These are phyloP conservation scores for Melanopsichium pennsylvanicum DNA, from an alignment of 1,284 basidiomycete species.

Conservation along the genomic window DNA sequence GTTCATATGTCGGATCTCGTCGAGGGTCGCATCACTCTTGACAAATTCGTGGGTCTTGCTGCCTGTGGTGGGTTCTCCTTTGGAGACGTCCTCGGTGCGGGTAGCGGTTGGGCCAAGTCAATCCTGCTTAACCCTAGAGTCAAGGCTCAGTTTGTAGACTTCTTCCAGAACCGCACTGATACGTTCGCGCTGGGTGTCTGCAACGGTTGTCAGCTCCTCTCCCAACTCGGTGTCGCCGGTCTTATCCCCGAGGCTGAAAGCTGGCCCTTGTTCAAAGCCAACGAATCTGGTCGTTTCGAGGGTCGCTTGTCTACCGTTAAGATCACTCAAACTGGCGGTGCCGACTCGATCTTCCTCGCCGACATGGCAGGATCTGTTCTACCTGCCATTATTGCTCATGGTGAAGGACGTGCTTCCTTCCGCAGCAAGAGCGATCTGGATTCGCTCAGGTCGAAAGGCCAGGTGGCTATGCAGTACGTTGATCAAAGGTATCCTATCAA, in stretches of 20 bases:
- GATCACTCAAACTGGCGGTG: slow-evolving; percentile 70
- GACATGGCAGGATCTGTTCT: slow-evolving; percentile 86
- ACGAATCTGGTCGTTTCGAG: slow-evolving; percentile 89
- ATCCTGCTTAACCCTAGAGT: slow-evolving; percentile 81
- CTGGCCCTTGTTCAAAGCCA: slow-evolving; percentile 93
- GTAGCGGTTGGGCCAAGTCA: slow-evolving; percentile 96
- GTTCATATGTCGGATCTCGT: slow-evolving; percentile 99
- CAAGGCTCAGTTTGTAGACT: slow-evolving; percentile 77
- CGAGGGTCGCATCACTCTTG: slow-evolving; percentile 74
- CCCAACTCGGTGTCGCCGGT: slow-evolving; percentile 73
- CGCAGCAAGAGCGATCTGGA: slow-evolving; percentile 21
- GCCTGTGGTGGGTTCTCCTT: slow-evolving; percentile 99
- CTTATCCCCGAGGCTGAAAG: slow-evolving; percentile 84
- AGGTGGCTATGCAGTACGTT: slow-evolving; percentile 58
- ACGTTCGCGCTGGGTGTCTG: slow-evolving; percentile 94
- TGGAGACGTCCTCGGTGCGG: slow-evolving; percentile 96
- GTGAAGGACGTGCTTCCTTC: slow-evolving; percentile 88
- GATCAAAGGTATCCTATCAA: slow-evolving; percentile 70
- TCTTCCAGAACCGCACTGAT: slow-evolving; percentile 77
- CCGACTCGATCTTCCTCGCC: slow-evolving; percentile 80
- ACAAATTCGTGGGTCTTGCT: slow-evolving; percentile 82
- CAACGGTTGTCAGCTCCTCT: slow-evolving; percentile 97
- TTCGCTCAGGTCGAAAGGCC: slow-evolving; percentile 23
- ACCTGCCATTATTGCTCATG: slow-evolving; percentile 93
- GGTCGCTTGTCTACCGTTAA: slow-evolving; percentile 82